These are phyloP conservation scores for Hepatocystis sp. DNA, from an alignment of 169 alveolate genomes.

Conservation along the genomic window DNA sequence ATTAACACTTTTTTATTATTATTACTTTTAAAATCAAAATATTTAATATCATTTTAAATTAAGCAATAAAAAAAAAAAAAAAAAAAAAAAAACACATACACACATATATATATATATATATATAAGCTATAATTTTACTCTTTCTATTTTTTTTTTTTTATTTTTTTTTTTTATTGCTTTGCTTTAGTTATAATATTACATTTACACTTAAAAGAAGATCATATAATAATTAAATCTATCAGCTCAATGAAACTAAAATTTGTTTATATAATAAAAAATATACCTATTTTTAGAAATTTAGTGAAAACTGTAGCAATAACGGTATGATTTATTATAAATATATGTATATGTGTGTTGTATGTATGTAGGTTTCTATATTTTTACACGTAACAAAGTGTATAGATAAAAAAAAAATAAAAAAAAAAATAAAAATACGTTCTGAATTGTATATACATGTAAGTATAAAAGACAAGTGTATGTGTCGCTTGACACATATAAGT, in stretches of 20 bases:
- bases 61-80: not conserved
- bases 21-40: not conserved
- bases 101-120: not conserved
- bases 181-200: constrained; percentile 42
- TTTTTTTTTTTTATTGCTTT: not conserved
- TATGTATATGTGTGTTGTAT: no score
- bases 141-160: constrained; percentile 1
- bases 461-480: no score
- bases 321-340: constrained; percentile 13
- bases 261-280: constrained; percentile 35
- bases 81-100: not conserved
- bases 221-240: constrained; percentile 46
- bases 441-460: no score
- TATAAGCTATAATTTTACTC: not conserved
- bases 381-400: no score
- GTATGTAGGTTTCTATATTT: no score
- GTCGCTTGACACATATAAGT: no score
- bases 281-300: constrained; percentile 31
- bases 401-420: no score
- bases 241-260: constrained; percentile 29
- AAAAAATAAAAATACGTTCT: no score
- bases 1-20: not conserved
- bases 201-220: constrained; percentile 56
- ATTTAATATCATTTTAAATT: not conserved
- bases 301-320: constrained; percentile 38